Percentiles rank a stretch among this genome's conserved stretches.
These are phyloP conservation scores for Lagenaria siceraria DNA, from an alignment of 306 rosid species.

Conservation along the genomic window DNA sequence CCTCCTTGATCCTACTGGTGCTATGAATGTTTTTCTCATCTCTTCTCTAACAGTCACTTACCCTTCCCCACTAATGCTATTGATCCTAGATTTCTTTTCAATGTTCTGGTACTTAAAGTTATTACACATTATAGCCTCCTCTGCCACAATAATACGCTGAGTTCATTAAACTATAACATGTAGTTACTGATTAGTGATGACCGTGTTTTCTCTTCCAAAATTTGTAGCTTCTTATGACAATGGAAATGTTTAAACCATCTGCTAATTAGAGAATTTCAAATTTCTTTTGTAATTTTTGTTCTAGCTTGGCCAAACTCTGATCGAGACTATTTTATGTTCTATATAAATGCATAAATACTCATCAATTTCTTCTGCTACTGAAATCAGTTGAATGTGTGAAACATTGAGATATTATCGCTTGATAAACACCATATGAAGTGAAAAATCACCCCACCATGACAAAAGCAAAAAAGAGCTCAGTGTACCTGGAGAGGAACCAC, in stretches of 20 bases:
- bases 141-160: background rate
- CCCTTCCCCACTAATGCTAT: background rate
- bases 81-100: background rate
- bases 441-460: background rate
- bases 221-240: background rate
- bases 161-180: background rate
- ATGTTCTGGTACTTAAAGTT: background rate
- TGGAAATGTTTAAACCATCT: background rate
- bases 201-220: background rate
- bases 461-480: background rate
- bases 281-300: background rate
- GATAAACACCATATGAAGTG: background rate
- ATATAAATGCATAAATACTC: background rate
- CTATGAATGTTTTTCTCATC: background rate
- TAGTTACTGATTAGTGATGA: background rate
- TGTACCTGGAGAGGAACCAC: conserved; percentile 91
- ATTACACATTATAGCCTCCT: background rate
- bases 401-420: background rate
- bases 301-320: background rate
- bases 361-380: background rate
- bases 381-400: background rate
- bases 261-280: background rate
- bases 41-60: background rate
- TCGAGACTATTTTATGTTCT: background rate
- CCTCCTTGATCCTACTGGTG: background rate